Percentiles rank a stretch among this genome's conserved stretches.
phyloP scores from a whole-genome alignment of 495 filamentous ascomycete species.

The Massariosphaeria phaeospora region DNA sequence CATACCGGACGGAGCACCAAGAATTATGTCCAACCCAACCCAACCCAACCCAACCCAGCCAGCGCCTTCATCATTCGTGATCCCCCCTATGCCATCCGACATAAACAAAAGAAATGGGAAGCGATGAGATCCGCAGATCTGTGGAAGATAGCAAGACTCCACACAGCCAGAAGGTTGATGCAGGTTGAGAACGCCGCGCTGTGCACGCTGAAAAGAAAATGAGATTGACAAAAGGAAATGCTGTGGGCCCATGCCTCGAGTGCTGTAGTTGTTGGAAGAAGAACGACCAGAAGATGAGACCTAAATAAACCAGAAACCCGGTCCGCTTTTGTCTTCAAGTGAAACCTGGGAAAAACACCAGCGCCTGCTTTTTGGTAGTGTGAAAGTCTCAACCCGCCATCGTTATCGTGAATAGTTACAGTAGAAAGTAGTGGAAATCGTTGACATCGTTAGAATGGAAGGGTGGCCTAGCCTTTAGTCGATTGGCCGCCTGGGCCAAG shows the following conservation, averaged over 20 bases:
- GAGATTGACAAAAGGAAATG: not conserved
- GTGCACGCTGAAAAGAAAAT: too few relatives aligned
- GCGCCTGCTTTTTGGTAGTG: not conserved
- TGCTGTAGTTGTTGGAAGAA: not conserved
- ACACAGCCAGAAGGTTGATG: too few relatives aligned
- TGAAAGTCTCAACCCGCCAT: not conserved
- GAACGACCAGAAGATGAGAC: not conserved
- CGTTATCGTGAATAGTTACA: conserved; percentile 20
- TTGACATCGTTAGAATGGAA: conserved; percentile 17
- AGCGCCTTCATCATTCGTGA: conserved; percentile 1
- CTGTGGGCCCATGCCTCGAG: too few relatives aligned
- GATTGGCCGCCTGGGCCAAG: conserved; percentile 12
- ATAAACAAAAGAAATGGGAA: conserved; percentile 3
- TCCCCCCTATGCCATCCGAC: too few relatives aligned
- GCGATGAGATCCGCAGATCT: not conserved
- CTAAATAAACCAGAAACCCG: not conserved
- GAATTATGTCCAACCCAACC: conserved; percentile 1
- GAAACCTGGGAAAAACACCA: not conserved
- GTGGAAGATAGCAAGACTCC: too few relatives aligned
- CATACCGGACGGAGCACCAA: too few relatives aligned
- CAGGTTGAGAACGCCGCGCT: too few relatives aligned
- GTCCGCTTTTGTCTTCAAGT: conserved; percentile 18
- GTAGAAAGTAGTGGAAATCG: not conserved
- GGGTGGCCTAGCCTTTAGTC: not conserved
- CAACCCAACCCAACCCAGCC: not conserved